Evolutionary conservation across 2,329 filamentous ascomycete species (phyloP), one percentile per base, ranked within the genome.

Genomic region (Penicillium sp.): DNA sequence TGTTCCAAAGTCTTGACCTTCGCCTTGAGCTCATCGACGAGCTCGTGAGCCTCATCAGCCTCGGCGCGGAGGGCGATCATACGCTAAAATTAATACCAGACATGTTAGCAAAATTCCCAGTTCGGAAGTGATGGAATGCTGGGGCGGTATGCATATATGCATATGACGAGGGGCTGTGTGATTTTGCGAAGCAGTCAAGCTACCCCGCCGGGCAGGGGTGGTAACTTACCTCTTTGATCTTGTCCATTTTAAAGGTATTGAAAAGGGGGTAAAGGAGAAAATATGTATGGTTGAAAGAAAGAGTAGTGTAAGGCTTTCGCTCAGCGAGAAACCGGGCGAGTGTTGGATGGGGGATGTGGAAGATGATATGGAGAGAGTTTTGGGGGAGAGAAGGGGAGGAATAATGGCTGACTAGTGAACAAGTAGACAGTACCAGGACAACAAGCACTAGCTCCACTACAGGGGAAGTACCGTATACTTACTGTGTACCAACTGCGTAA

Each of bases 51-150:
- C 75, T 94, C 89, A 74, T 97, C 94, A 72, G 91, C 90, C 85
- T 97, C 91, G 79, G 93, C 81, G 76, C 93, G 92, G 82, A 99
- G 91, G 78, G 88, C 84, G 82, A 89, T 89, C 91, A 97, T 93
- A 88, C 92, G 93, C 93, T 97, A 70, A 56, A 38, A 10, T 97
- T 70, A 57, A 33, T 6, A 3, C 15, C 38, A n/a, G 31, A 11
- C 16, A 13, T 13, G 15, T 68, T 57, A 64, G 58, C 19, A 61
- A 56, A 27, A 33, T 29, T 25, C 6, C 5, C 13, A 27, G 27
- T 58, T 15, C 19, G 27, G 45, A 49, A 53, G 50, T 60, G 61
- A 68, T 73, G 66, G 46, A 55, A 48, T 54, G 51, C 34, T 46
- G 27, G 53, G 41, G 27, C 19, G 47, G 48, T 23, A 47, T 56